phyloP scores from a whole-genome alignment of 495 filamentous ascomycete species.

The Podospora sp. region DNA sequence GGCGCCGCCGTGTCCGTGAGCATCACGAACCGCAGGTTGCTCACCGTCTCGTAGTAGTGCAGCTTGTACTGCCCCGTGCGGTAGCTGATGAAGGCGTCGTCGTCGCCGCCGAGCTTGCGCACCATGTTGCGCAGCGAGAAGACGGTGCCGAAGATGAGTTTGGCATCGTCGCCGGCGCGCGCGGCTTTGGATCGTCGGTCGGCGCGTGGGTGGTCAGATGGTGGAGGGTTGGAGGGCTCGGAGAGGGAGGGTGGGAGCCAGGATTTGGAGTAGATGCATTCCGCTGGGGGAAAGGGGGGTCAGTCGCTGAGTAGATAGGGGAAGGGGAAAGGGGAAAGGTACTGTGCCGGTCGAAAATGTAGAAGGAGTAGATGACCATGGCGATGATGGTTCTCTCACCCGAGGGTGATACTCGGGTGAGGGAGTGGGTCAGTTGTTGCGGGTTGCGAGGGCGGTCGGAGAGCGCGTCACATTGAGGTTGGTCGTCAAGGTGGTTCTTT shows the following conservation, averaged over 20 bases:
- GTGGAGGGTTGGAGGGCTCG: slow-evolving; percentile 16
- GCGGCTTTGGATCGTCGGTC: slow-evolving; percentile 32
- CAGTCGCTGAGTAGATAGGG: slow-evolving; percentile 22
- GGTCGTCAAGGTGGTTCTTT: neutral
- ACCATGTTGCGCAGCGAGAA: slow-evolving; percentile 98
- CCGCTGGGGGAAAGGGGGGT: slow-evolving; percentile 54
- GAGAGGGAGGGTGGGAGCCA: slow-evolving; percentile 35
- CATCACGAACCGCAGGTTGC: slow-evolving; percentile 94
- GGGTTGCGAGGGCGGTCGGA: neutral
- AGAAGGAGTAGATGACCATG: slow-evolving; percentile 97
- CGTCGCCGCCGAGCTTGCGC: slow-evolving; percentile 85
- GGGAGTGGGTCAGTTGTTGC: neutral
- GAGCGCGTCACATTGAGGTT: neutral
- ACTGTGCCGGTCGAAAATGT: slow-evolving; percentile 99
- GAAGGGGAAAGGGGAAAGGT: slow-evolving; percentile 32
- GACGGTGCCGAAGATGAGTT: slow-evolving; percentile 94
- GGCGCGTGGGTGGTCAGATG: slow-evolving; percentile 32
- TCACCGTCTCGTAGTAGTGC: slow-evolving; percentile 98
- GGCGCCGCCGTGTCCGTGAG: slow-evolving; percentile 86
- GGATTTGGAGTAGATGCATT: slow-evolving; percentile 93
- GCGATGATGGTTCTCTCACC: slow-evolving; percentile 16
- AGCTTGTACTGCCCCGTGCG: slow-evolving; percentile 94
- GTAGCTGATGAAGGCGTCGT: slow-evolving; percentile 90
- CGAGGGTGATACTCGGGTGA: neutral
- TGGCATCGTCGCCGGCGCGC: slow-evolving; percentile 83